These are phyloP conservation scores for Tetrahymena thermophila DNA, from an alignment of 73 alveolate species.

Conservation along the genomic window DNA sequence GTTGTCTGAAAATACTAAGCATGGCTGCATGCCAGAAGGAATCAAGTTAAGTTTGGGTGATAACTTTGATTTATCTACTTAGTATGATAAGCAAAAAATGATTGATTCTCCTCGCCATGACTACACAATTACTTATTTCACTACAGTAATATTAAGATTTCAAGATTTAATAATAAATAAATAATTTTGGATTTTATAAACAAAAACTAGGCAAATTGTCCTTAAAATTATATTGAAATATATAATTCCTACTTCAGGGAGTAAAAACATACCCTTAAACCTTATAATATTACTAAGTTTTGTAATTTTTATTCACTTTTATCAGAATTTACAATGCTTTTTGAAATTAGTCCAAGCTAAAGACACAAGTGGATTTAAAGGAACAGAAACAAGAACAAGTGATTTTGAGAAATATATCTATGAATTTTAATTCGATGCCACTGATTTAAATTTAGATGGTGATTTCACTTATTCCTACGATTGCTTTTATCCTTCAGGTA, in stretches of 20 bases:
- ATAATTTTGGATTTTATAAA: not conserved
- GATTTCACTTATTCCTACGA: not conserved
- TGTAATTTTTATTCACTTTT: not conserved
- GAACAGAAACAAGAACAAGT: not conserved
- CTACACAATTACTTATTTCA: not conserved
- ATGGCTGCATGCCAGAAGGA: not conserved
- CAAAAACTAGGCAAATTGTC: not conserved
- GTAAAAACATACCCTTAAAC: not conserved
- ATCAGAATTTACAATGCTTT: not conserved
- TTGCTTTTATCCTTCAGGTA: not conserved
- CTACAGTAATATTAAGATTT: not conserved
- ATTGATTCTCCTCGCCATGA: not conserved
- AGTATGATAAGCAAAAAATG: not conserved
- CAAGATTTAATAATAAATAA: too few relatives aligned
- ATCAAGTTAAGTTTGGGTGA: not conserved
- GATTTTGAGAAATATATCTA: not conserved
- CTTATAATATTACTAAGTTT: not conserved
- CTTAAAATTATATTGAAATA: not conserved
- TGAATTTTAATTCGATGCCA: not conserved
- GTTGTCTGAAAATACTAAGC: not conserved
- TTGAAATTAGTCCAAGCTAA: not conserved
- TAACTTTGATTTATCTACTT: not conserved
- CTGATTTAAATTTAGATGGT: not conserved
- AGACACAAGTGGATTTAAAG: not conserved
- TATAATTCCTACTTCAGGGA: not conserved